A percentile compares a stretch with the other conserved stretches of the same genome.
Conservation (phyloP, 768 basidiomycete species). For the Suillus placidus region DNA sequence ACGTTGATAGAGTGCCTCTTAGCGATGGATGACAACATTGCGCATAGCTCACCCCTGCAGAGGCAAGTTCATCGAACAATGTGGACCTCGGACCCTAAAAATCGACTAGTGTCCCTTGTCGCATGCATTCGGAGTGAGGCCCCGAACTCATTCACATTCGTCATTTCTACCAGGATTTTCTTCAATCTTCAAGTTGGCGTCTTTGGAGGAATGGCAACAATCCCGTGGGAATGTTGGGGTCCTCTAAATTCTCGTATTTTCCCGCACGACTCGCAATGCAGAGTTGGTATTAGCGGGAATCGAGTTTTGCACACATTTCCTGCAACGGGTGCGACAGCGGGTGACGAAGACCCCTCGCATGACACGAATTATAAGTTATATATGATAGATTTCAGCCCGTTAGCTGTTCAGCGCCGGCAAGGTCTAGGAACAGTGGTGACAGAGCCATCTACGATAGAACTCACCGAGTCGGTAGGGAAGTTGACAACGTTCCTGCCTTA, state of each 20-base stretch:
- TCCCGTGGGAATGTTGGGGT: conserved; percentile 9
- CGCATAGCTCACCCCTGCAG: background rate
- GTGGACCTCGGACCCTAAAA: background rate
- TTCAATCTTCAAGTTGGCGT: background rate
- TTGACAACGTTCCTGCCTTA: conserved; percentile 6
- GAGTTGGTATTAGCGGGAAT: conserved; percentile 1
- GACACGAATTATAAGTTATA: background rate
- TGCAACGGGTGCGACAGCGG: background rate
- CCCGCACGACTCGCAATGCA: background rate
- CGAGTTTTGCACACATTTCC: conserved; percentile 3
- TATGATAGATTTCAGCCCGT: conserved; percentile 6
- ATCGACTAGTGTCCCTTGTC: background rate
- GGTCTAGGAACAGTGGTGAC: background rate
- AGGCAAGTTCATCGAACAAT: background rate
- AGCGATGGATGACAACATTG: background rate
- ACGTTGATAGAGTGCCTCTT: background rate
- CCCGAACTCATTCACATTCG: background rate
- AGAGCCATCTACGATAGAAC: background rate
- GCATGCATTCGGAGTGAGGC: background rate
- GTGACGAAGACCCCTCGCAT: too few relatives aligned
- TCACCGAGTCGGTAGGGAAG: background rate
- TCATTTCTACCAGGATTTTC: conserved; percentile 66
- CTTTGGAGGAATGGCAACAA: background rate
- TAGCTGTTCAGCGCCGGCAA: background rate
- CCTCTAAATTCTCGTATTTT: conserved; percentile 6